Base-by-base conservation (phyloP, 2,329 filamentous ascomycete genomes). In the Fusarium chaquense region DNA sequence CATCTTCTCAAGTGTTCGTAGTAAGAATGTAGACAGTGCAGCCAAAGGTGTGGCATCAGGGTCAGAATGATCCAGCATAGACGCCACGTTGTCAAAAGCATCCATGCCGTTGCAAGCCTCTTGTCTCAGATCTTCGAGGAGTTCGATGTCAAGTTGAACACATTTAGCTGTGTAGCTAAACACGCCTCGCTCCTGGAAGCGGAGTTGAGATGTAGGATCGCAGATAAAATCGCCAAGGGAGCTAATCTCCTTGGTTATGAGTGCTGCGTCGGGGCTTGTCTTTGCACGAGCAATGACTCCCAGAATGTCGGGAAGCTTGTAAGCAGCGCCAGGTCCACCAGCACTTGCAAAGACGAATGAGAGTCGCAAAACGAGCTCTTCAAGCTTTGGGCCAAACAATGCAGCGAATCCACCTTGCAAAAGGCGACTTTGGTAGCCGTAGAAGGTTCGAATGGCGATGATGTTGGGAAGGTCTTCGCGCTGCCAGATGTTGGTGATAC, bases 41-140 rank as follows among this genome's bases (percentile, higher is more conserved):
- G 77, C 73, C 4, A 84, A 69, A 3, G 81, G 78, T 26, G 82
- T 79, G 0, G 74, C 69, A 22, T 82, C 80, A 1, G 77, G 77
- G 8, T 78, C 72, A 0, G 77, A 75, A n/a, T 82, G 68, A 10
- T 57, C 62, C 0, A 72, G 28, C 1, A 62, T 60, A 0, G 66
- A 55, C 68, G 81, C 81, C 30, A 87, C 77, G 24, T 78, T 80
- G 45, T 83, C 83, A 28, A 86, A 86, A 1, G 85, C 85, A 62
- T 87, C 85, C 84, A 87, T 87, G 11, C 85, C 86, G 24, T 78
- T 78, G 53, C 84, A 86, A 0, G 82, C 83, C 65, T 87, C 85
- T 49, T 84, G 82, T 9, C 85, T 81, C 3, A 87, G 82, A 56
- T 85, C 82, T 63, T 87, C 85, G 5, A 87, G 79, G 3, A 87